These are phyloP conservation scores for Lyophyllum atratum DNA, from an alignment of 768 basidiomycete genomes.

Conservation along the genomic window DNA sequence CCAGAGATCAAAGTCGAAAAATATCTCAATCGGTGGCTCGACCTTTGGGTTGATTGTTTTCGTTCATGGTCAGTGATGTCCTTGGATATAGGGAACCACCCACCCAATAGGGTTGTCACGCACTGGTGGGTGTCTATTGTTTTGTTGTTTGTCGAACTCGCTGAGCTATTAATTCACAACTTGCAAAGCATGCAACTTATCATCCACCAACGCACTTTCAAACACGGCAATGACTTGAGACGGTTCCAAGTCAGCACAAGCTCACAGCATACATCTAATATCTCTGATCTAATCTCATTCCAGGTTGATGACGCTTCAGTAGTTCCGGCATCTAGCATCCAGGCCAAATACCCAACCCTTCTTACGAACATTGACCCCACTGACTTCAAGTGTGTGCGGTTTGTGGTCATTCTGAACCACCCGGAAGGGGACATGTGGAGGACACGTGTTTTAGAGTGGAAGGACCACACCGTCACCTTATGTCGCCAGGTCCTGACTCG, in stretches of 20 bases:
- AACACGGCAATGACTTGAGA: constrained; percentile 2
- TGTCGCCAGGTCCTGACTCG: constrained; percentile 1
- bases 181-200: constrained; percentile 8
- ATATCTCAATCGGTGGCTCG: constrained; percentile 10
- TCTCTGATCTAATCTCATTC: too few species aligned
- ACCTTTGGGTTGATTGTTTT: constrained; percentile 11
- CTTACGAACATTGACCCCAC: too few species aligned
- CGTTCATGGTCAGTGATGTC: constrained; percentile 6
- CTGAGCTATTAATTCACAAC: not conserved
- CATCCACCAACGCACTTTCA: constrained; percentile 1
- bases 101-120: constrained; percentile 11
- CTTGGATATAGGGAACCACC: constrained; percentile 15
- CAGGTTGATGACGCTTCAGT: too few species aligned
- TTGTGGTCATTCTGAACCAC: too few species aligned
- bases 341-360: too few species aligned
- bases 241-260: constrained; percentile 4
- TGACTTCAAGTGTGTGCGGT: too few species aligned
- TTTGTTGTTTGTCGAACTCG: not conserved
- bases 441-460: constrained; percentile 14
- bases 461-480: constrained; percentile 2
- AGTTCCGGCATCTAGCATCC: too few species aligned
- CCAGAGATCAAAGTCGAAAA: constrained; percentile 11
- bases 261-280: too few species aligned
- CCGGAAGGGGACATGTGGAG: not conserved
- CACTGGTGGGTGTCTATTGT: constrained; percentile 7